Evolutionary conservation across 768 basidiomycete species (phyloP), one percentile per base, ranked within the genome.

Genomic region (Leccinum subgranulosum): DNA sequence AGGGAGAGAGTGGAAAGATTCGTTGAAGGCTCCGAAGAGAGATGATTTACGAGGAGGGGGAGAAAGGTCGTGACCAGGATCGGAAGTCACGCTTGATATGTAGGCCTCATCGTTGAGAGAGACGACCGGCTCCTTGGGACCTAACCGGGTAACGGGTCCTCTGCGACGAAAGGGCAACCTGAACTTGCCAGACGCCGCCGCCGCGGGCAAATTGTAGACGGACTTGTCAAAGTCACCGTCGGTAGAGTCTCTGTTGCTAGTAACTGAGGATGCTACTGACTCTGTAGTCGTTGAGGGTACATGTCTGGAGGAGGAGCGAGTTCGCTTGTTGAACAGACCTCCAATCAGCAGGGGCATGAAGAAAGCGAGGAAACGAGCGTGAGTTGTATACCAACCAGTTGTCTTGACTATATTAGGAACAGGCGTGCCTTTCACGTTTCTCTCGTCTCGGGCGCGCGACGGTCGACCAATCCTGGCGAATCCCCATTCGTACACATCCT

Each of bases 21-120:
- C 85, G 25, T 73, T 80, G 62, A 85, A 81, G 6, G 79, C 78
- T 10, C 79, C 81, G 69, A 90, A 88, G 55, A 89, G 78, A 45
- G 84, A 79, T 2, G 83, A 84, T 65, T 84, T 84, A 21, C 81
- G 79, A 1, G 86, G 86, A 1, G 86, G 86, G 1, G 84, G 85
- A 33, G 77, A 78, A 27, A 76, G 61, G 25, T 74, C 75, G 19
- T 72, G 64, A 15, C 80, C 82, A 4, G 75, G 69, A 52, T 82
- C 81, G 45, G 82, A 79, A 6, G 71, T 74, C 6, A 75, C 72
- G 51, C 73, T 66, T 6, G 73, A 76, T 75, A 59, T 66, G 68
- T 53, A 68, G 3, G 78, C 66, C 1, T 68, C 49, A 14, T 68
- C 69, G 52, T 60, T 64, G 49, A 64, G 64, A 34, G 63, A 61